Base-by-base conservation (phyloP, 108 stramenopile genomes). In the Skeletonema marinoi region DNA sequence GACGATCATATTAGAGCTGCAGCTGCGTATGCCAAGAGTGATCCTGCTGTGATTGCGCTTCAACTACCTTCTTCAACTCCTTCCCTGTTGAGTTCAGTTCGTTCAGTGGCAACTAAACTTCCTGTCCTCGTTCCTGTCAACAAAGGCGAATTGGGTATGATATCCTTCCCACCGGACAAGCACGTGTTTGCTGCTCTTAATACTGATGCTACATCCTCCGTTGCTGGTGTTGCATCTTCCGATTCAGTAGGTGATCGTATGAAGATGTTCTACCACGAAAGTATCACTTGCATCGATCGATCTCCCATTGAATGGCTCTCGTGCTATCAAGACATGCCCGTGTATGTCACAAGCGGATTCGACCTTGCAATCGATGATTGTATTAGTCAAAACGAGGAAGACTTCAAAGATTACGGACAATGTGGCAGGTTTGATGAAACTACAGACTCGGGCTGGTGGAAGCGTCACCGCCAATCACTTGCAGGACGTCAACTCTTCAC, bases 261-360 rank as follows among this genome's bases (percentile, higher is more conserved):
- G 79, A 94, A 94, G 74, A 70, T 92, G 68, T 94, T 89, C 69
- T 92, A 90, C 35, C 93, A 91, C 68, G 93, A 94, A 74, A 58
- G 75, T 16, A 66, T 77, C 16, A 39, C 89, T 6, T 91, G 93
- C 75, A 84, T 83, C 12, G 73, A 73, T 46, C 80, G 89, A 44
- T 84, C 93, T n/a, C 89, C 90, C 14, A 71, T 94, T 67, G 91
- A 94, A 54, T 94, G 75, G 65, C 60, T 84, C 32, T 39, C 66
- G 16, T 94, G 90, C 60, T 83, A 80, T 50, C 64, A 69, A 19
- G 54, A 80, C 44, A 61, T 88, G 31, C 88, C 90, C 0, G 82
- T 84, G 5, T 85, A 88, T 66, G 70, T 90, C 3, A 39, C 83
- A 0, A 81, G 54, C 65, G 92, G 92, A 12, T 89, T 93, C 70